A percentile compares a stretch with the other conserved stretches of the same genome.
These are phyloP conservation scores for Leishmania major DNA, from an alignment of 208 protist species.

Conservation along the genomic window DNA sequence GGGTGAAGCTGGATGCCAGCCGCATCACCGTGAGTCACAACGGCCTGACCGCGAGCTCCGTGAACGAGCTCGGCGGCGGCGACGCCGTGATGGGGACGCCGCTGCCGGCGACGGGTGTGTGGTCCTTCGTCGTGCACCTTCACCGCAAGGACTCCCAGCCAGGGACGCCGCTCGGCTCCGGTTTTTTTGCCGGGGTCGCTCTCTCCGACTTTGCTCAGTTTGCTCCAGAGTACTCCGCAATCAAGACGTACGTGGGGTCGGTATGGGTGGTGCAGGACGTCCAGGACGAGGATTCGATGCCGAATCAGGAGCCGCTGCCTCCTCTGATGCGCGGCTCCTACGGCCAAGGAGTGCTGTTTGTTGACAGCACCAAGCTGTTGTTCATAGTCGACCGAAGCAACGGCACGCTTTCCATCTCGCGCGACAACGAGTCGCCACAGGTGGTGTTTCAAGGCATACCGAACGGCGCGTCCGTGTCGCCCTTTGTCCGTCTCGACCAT, in stretches of 20 bases:
- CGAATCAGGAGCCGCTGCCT: conserved; percentile 66
- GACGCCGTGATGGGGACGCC: conserved; percentile 76
- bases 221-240: conserved; percentile 54
- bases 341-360: conserved; percentile 56
- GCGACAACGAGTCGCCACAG: conserved; percentile 73
- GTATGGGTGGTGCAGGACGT: conserved; percentile 92
- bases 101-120: conserved; percentile 64
- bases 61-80: conserved; percentile 54
- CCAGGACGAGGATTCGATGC: conserved; percentile 83
- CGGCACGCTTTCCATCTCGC: conserved; percentile 75
- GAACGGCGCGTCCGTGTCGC: conserved; percentile 47
- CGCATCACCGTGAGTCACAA: conserved; percentile 66
- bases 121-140: conserved; percentile 79
- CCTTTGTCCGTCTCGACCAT: conserved; percentile 91
- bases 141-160: conserved; percentile 54
- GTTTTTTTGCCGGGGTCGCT: conserved; percentile 88
- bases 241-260: conserved; percentile 44
- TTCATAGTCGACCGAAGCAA: conserved; percentile 81
- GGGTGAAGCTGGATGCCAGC: conserved; percentile 54
- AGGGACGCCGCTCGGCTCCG: conserved; percentile 75
- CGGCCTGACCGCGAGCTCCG: conserved; percentile 63
- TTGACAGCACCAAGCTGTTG: conserved; percentile 71
- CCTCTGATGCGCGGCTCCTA: conserved; percentile 35
- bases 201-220: conserved; percentile 52
- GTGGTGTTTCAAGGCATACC: conserved; percentile 84